phyloP scores from a whole-genome alignment of 2,329 filamentous ascomycete species.

The Cercospora canescens region DNA sequence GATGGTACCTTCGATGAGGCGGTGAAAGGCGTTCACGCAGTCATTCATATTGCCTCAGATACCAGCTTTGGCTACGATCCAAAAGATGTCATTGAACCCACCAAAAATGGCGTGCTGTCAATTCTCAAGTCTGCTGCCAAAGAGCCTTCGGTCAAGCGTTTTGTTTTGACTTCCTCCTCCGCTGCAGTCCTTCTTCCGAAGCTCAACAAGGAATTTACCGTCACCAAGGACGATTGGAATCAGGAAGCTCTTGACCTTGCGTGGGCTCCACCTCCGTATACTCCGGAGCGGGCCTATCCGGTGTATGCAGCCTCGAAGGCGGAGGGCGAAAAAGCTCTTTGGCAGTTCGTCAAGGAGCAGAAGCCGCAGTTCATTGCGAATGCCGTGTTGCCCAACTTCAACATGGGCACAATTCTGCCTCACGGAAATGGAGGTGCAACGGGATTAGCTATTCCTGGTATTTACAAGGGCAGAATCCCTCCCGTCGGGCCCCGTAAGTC shows the following conservation, averaged over 20 bases:
- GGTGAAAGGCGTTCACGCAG: conserved; percentile 43
- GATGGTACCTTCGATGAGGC: conserved; percentile 43
- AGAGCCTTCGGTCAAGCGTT: conserved; percentile 43
- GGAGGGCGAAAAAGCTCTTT: conserved; percentile 48
- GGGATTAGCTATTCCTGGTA: conserved; percentile 8
- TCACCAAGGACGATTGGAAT: conserved; percentile 34
- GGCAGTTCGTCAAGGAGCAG: conserved; percentile 48
- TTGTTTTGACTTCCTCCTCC: conserved; percentile 47
- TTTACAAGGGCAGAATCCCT: conserved; percentile 24
- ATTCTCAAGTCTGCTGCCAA: conserved; percentile 44
- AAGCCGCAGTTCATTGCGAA: conserved; percentile 49
- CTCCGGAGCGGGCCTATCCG: conserved; percentile 26
- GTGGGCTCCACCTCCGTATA: conserved; percentile 35
- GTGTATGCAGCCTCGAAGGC: conserved; percentile 52
- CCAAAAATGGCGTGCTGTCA: conserved; percentile 29
- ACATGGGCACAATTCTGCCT: conserved; percentile 26
- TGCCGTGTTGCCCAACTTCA: conserved; percentile 34
- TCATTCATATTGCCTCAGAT: conserved; percentile 50
- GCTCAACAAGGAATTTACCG: conserved; percentile 37
- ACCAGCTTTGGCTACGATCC: conserved; percentile 43
- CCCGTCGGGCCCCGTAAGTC: conserved; percentile 22
- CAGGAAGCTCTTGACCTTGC: conserved; percentile 35
- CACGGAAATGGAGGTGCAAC: conserved; percentile 19
- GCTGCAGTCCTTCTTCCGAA: conserved; percentile 39
- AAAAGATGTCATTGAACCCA: conserved; percentile 45